A percentile compares a stretch with the other conserved stretches of the same genome.
phyloP scores from a whole-genome alignment of 202 grass and related monocot genomes.

The Setaria italica region DNA sequence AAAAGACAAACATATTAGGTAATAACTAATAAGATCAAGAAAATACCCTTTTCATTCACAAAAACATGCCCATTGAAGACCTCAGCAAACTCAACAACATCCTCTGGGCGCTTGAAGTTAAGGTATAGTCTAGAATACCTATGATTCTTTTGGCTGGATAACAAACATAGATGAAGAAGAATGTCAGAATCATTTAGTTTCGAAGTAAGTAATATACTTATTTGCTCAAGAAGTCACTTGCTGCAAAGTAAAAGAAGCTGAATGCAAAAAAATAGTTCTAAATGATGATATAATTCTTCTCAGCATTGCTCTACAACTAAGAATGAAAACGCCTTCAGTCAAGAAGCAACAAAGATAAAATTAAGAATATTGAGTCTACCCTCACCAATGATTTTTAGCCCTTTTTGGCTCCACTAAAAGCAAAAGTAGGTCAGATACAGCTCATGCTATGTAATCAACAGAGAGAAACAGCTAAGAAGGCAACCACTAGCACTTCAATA shows the following conservation, averaged over 20 bases:
- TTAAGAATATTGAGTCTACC: background rate
- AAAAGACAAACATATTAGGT: conserved; percentile 10
- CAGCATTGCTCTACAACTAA: conserved; percentile 13
- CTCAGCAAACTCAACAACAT: conserved; percentile 96
- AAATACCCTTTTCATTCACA: conserved; percentile 97
- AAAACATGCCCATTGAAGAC: conserved; percentile 90
- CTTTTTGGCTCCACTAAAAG: background rate
- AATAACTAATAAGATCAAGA: conserved; percentile 21
- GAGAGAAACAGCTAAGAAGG: conserved; percentile 29
- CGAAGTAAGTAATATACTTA: conserved; percentile 22
- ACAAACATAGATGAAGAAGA: conserved; percentile 28
- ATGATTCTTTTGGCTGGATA: conserved; percentile 84
- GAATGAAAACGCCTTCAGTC: background rate
- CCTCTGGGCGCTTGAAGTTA: conserved; percentile 80
- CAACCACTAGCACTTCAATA: background rate
- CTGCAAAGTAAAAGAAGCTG: conserved; percentile 5
- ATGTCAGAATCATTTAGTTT: conserved; percentile 31
- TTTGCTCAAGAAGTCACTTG: conserved; percentile 8
- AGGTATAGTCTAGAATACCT: conserved; percentile 82
- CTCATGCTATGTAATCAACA: background rate
- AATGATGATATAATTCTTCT: conserved; percentile 3
- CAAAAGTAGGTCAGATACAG: background rate
- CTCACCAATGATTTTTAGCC: background rate
- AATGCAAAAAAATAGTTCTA: conserved; percentile 12
- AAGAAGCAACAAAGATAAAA: background rate